phyloP scores from a whole-genome alignment of 768 basidiomycete genomes.

The Agrocybe chaxingu region DNA sequence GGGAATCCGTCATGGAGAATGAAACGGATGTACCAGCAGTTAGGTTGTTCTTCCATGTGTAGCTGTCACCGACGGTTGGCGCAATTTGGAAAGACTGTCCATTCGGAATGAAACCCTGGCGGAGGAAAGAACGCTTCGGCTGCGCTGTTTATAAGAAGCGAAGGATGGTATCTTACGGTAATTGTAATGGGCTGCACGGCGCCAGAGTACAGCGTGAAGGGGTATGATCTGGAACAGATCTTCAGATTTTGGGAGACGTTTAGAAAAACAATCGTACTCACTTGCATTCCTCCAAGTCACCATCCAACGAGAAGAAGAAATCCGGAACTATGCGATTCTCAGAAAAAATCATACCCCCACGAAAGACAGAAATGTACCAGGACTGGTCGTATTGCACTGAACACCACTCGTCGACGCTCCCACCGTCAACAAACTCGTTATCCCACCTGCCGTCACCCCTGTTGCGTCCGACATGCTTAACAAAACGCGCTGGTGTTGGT shows the following conservation, averaged over 20 bases:
- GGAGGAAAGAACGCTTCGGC: background rate
- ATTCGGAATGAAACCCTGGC: constrained; percentile 20
- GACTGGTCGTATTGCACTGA: constrained; percentile 21
- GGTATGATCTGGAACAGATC: constrained; percentile 16
- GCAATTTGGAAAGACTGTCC: constrained; percentile 20
- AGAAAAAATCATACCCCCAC: background rate
- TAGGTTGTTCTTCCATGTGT: constrained; percentile 22
- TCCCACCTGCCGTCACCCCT: constrained; percentile 22
- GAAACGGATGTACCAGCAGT: constrained; percentile 21
- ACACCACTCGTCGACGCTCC: constrained; percentile 12
- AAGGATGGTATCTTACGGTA: constrained; percentile 14
- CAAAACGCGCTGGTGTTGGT: constrained; percentile 11
- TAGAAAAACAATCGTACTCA: constrained; percentile 8
- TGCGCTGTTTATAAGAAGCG: background rate
- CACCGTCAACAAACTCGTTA: constrained; percentile 18
- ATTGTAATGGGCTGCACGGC: constrained; percentile 23
- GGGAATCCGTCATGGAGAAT: constrained; percentile 23
- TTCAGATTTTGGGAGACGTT: background rate
- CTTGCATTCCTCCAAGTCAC: constrained; percentile 24
- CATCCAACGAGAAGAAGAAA: constrained; percentile 25
- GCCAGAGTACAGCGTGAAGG: constrained; percentile 18
- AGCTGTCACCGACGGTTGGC: constrained; percentile 17
- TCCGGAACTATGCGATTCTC: constrained; percentile 15
- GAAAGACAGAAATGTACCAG: constrained; percentile 10
- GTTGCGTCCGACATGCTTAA: constrained; percentile 26